Percentiles rank a stretch among this genome's conserved stretches.
Evolutionary conservation across 768 basidiomycete species (phyloP).

Genomic region (Boletus rubroflammeus): DNA sequence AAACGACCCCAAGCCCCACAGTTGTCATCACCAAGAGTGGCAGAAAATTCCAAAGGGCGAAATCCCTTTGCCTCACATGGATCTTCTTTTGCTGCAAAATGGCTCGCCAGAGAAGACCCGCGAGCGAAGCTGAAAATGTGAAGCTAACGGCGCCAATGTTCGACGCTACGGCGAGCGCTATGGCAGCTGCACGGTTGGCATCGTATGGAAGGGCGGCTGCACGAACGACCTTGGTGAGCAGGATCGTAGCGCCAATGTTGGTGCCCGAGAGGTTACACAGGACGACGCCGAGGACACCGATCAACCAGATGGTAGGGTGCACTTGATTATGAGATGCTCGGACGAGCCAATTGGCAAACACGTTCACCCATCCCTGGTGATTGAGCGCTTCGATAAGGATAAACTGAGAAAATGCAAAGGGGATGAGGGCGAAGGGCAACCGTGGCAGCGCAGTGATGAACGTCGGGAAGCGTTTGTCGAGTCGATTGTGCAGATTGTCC

Average conservation of each 20-base stretch:
- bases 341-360: constrained; percentile 71
- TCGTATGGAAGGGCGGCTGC: constrained; percentile 37
- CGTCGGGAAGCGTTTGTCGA: constrained; percentile 59
- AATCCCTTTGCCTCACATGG: constrained; percentile 52
- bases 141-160: constrained; percentile 91
- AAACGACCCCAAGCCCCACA: constrained; percentile 66
- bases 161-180: constrained; percentile 78
- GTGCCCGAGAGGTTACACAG: constrained; percentile 83
- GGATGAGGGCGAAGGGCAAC: constrained; percentile 77
- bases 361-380: constrained; percentile 81
- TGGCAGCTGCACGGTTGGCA: constrained; percentile 50
- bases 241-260: constrained; percentile 89
- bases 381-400: constrained; percentile 85
- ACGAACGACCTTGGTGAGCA: constrained; percentile 76
- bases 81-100: constrained; percentile 77
- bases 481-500: neutral
- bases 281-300: constrained; percentile 69
- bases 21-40: constrained; percentile 64
- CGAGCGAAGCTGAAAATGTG: constrained; percentile 84
- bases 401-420: constrained; percentile 93
- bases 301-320: constrained; percentile 55
- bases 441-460: constrained; percentile 60
- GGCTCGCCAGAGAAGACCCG: constrained; percentile 78
- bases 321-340: constrained; percentile 41
- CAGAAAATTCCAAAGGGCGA: constrained; percentile 69